Conservation (phyloP, 768 basidiomycete species). For the Leccinum disarticulatum region DNA sequence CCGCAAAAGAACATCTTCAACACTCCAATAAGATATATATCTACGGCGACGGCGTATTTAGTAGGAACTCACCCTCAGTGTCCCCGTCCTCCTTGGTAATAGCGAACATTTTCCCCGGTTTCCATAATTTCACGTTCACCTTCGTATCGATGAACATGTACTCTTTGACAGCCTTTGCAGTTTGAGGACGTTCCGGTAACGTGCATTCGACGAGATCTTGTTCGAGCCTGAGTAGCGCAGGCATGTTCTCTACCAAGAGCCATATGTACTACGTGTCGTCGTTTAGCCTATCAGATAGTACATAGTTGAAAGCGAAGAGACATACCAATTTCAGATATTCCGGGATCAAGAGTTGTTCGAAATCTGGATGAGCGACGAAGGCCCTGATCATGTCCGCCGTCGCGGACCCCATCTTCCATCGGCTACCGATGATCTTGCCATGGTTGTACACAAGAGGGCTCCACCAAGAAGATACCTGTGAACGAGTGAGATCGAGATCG, state of each 20-base stretch:
- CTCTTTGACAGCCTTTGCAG: not conserved
- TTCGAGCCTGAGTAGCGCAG: not conserved
- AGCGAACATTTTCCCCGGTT: not conserved
- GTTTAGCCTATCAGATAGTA: not conserved
- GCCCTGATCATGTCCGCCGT: not conserved
- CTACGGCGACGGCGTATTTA: too few species aligned
- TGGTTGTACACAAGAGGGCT: not conserved
- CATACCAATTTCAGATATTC: not conserved
- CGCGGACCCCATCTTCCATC: not conserved
- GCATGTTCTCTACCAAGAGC: not conserved
- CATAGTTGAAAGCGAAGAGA: not conserved
- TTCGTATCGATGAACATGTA: not conserved
- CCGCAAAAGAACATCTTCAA: not conserved
- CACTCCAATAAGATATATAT: too few species aligned
- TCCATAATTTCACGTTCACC: not conserved
- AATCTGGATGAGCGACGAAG: not conserved
- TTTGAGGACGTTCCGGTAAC: not conserved
- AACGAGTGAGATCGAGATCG: too few species aligned
- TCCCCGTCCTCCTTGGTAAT: not conserved
- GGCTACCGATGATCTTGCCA: not conserved
- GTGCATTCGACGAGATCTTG: not conserved
- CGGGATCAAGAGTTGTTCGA: not conserved
- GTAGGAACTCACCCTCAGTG: not conserved
- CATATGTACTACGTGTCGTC: not conserved
- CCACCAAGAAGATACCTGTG: not conserved